These are phyloP conservation scores for Pulveroboletus sp. DNA, from an alignment of 768 basidiomycete species.

Conservation along the genomic window DNA sequence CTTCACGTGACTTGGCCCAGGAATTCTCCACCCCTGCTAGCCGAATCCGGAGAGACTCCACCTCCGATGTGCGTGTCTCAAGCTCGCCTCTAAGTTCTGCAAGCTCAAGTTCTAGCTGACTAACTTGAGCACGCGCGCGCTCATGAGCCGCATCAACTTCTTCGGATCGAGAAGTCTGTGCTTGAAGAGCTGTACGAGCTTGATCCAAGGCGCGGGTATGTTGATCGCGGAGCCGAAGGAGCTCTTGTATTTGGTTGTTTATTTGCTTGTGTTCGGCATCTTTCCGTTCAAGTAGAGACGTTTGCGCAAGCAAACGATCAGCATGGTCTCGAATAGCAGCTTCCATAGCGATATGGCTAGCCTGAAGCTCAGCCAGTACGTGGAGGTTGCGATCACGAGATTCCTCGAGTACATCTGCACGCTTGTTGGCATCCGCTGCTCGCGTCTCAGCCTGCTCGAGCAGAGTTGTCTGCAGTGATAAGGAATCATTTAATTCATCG, in stretches of 20 bases:
- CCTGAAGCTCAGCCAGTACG: conserved; percentile 67
- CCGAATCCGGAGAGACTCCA: conserved; percentile 60
- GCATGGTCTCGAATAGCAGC: conserved; percentile 67
- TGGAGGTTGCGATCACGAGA: conserved; percentile 58
- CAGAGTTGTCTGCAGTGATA: conserved; percentile 73
- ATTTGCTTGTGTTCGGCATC: conserved; percentile 71
- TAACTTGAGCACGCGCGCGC: conserved; percentile 64
- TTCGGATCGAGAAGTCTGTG: conserved; percentile 69
- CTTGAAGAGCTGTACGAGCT: conserved; percentile 68
- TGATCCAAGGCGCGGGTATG: conserved; percentile 88
- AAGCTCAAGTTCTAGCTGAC: conserved; percentile 68
- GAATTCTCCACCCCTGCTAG: conserved; percentile 82
- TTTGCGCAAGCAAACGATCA: conserved; percentile 67
- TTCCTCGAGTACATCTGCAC: conserved; percentile 71
- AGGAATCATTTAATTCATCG: conserved; percentile 63
- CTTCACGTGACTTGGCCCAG: conserved; percentile 89
- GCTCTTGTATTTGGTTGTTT: conserved; percentile 66
- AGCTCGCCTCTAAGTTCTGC: conserved; percentile 78
- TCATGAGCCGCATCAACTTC: conserved; percentile 76
- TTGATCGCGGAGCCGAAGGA: conserved; percentile 67
- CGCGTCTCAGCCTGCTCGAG: conserved; percentile 77
- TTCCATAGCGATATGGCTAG: conserved; percentile 56
- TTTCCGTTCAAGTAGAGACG: conserved; percentile 68
- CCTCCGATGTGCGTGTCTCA: conserved; percentile 68
- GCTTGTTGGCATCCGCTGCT: conserved; percentile 65